Percentiles rank a stretch among this genome's conserved stretches.
Conservation (phyloP, 441 rosid genomes). For the Raphanus hybrid region DNA sequence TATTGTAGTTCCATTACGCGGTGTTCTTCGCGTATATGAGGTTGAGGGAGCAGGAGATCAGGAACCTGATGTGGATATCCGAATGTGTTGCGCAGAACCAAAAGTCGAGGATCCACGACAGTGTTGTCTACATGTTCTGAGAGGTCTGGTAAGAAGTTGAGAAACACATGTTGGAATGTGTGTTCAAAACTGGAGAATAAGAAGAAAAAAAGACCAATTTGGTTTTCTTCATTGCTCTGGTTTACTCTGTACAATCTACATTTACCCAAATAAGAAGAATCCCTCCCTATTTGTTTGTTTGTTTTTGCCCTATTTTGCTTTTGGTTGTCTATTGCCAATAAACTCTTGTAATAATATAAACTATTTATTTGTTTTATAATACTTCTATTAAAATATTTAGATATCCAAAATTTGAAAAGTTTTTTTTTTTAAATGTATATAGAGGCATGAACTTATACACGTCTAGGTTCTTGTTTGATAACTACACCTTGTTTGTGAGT, state of each 20-base stretch:
- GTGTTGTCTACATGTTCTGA: constrained; percentile 89
- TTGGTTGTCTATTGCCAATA: no score
- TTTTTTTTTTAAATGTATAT: no score
- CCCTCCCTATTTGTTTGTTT: no score
- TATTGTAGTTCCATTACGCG: constrained; percentile 81
- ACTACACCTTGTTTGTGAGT: no score
- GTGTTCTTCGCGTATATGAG: constrained; percentile 98
- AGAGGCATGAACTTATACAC: no score
- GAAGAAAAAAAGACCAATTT: neutral
- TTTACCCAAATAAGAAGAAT: neutral
- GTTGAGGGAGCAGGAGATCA: constrained; percentile 96
- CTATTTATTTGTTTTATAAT: no score
- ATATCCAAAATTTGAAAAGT: no score
- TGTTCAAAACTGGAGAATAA: neutral
- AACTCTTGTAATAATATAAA: no score
- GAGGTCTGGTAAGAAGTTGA: neutral
- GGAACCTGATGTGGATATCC: constrained; percentile 97
- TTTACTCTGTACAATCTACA: neutral
- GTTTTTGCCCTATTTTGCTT: no score
- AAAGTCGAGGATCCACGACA: constrained; percentile 96
- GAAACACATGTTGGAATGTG: neutral
- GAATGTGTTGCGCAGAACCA: constrained; percentile 99
- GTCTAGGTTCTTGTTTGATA: no score
- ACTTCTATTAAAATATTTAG: no score
- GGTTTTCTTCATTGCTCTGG: constrained; percentile 2